Conservation (phyloP, 2,329 filamentous ascomycete species). For the Pseudocercospora vitis region DNA sequence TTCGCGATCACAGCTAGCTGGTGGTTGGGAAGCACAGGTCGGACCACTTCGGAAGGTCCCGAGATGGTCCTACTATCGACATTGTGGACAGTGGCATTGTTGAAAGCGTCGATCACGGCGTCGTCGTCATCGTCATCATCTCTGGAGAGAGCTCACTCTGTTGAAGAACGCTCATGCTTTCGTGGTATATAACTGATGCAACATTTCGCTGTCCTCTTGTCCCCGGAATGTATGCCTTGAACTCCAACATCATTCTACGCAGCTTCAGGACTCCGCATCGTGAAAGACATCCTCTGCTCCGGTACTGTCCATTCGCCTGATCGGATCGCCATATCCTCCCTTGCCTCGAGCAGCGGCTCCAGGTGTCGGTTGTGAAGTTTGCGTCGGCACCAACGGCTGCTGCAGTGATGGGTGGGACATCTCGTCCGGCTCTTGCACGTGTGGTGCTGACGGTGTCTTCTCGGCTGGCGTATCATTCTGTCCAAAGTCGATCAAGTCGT, state of each 20-base stretch:
- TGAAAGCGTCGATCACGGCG: too few relatives aligned
- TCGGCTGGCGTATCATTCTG: conserved; percentile 41
- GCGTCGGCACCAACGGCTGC: conserved; percentile 17
- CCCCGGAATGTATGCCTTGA: not conserved
- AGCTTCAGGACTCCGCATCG: conserved; percentile 44
- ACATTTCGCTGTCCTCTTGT: too few relatives aligned
- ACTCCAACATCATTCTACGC: not conserved
- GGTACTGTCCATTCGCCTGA: conserved; percentile 42
- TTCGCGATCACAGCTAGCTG: too few relatives aligned
- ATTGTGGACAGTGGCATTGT: too few relatives aligned
- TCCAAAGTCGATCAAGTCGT: conserved; percentile 60
- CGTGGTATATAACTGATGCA: conserved; percentile 6
- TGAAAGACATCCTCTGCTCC: conserved; percentile 49
- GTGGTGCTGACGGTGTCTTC: conserved; percentile 10
- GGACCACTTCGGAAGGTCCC: too few relatives aligned
- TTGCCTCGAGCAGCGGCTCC: conserved; percentile 20
- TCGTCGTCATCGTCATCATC: too few relatives aligned
- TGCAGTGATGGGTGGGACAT: conserved; percentile 12
- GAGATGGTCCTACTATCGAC: too few relatives aligned
- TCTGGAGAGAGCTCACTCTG: conserved; percentile 12
- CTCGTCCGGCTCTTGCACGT: conserved; percentile 16
- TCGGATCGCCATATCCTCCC: conserved; percentile 25
- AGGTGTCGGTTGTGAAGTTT: conserved; percentile 18
- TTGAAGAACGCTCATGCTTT: conserved; percentile 18
- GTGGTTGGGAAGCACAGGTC: too few relatives aligned